A percentile compares a stretch with the other conserved stretches of the same genome.
Conservation (phyloP, 139 green algal species). For the Pseudopediastrum boryanum region DNA sequence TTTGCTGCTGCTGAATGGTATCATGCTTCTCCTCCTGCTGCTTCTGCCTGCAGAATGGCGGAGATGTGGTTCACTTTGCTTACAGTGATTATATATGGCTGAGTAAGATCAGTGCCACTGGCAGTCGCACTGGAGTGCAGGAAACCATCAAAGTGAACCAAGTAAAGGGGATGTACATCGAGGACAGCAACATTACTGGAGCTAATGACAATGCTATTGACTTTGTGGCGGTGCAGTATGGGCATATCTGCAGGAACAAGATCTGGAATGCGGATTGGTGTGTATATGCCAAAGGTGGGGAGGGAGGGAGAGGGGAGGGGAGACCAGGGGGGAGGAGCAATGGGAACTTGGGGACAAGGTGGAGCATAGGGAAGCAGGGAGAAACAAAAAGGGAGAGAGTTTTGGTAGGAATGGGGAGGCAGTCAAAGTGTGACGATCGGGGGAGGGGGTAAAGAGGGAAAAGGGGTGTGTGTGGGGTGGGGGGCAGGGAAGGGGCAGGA, state of each 20-base stretch:
- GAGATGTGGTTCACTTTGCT: conserved; percentile 27
- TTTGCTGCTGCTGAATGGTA: not conserved
- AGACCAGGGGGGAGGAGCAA: too few relatives aligned
- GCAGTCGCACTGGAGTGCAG: not conserved
- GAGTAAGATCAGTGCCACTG: not conserved
- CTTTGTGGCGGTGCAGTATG: conserved; percentile 43
- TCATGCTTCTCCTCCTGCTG: not conserved
- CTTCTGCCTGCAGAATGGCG: not conserved
- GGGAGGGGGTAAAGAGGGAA: too few relatives aligned
- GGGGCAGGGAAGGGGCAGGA: too few relatives aligned
- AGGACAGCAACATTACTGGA: conserved; percentile 22
- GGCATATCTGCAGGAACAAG: conserved; percentile 17
- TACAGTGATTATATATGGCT: conserved; percentile 14
- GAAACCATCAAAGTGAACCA: conserved; percentile 41
- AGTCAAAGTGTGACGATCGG: too few relatives aligned
- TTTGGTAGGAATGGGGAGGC: too few relatives aligned
- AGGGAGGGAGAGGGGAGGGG: too few relatives aligned
- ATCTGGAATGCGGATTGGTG: conserved; percentile 39
- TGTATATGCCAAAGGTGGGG: conserved; percentile 31
- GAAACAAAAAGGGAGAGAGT: too few relatives aligned
- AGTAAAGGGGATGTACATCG: conserved; percentile 29
- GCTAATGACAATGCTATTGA: conserved; percentile 18
- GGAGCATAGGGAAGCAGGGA: too few relatives aligned
- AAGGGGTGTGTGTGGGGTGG: too few relatives aligned
- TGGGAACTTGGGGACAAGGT: too few relatives aligned